Evolutionary conservation across 2,329 filamentous ascomycete genomes (phyloP), one percentile per base, ranked within the genome.

Genomic region (Sphaerostilbella broomeana): DNA sequence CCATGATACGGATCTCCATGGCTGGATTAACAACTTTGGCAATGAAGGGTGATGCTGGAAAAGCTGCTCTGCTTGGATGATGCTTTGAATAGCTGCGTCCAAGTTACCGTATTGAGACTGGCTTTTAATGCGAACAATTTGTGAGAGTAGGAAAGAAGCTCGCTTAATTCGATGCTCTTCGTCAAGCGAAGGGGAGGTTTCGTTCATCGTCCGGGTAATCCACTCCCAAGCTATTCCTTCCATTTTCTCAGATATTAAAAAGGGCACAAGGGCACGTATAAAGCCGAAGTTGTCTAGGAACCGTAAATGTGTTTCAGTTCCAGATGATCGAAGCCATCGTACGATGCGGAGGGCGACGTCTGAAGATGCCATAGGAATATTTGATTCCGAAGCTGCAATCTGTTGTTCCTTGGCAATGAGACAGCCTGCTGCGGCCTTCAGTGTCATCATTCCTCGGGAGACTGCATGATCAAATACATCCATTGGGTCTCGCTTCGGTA

Each of bases 391-490:
- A 9, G 8, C 44, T 51, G 48, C 27, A 51, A 72, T 59, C 15
- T 68, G 62, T 26, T 64, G 61, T 21, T 59, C 57, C 48, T 76
- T 68, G 12, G 68, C 64, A 20, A 65, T 56, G 37, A 79, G 60
- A 43, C 73, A 77, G 10, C 75, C 75, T 2, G 67, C 67, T 0
- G 75, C 75, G 1, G 71, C 66, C 26, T 62, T 60, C 2, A 67
- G 52, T 4, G 65, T 77, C 75, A 79, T 77, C 48, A 79, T 63
- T 25, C 73, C 73, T 50, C 64, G 67, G 10, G 70, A 64, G 2
- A 74, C 73, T 13, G 74, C 75, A 41, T 67, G 63, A 46, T 76
- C 68, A 43, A 79, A 79, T 4, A 78, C 65, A 26, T 71, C 64
- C 61, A 75, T 70, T 4, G 70, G 72, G 29, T 72, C 66, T 20